Conservation (phyloP, 139 green algal genomes). For the Haematococcus lacustris region DNA sequence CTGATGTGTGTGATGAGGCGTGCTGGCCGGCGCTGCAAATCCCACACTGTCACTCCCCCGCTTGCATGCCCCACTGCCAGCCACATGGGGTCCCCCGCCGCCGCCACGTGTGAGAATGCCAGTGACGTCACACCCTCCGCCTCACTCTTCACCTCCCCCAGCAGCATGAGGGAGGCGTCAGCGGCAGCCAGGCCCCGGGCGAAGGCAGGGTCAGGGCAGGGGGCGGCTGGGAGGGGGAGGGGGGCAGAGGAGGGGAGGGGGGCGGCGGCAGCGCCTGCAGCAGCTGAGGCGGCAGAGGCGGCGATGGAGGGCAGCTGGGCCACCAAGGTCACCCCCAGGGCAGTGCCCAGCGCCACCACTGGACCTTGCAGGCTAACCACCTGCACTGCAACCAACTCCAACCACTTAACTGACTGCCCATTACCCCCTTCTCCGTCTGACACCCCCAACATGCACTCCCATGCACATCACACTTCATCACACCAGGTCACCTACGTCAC, state of each 20-base stretch:
- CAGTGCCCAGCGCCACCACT: conserved; percentile 38
- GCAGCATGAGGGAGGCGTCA: conserved; percentile 1
- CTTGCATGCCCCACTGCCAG: conserved; percentile 42
- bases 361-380: conserved; percentile 21
- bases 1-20: conserved; percentile 21
- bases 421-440: neutral
- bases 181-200: neutral
- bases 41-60: conserved; percentile 34
- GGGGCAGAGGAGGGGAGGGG: neutral
- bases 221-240: neutral
- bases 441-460: neutral
- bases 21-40: conserved; percentile 32
- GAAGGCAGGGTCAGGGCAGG: neutral
- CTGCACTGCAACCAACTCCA: conserved; percentile 1
- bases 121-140: conserved; percentile 41
- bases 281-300: conserved; percentile 6
- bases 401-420: neutral
- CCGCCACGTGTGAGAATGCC: conserved; percentile 18
- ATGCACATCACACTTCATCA: neutral
- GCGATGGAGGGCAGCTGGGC: conserved; percentile 29
- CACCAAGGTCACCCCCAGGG: conserved; percentile 17
- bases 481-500: neutral
- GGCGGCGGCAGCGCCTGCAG: neutral
- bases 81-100: conserved; percentile 32
- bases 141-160: conserved; percentile 25